Percentiles rank a stretch among this genome's conserved stretches.
These are phyloP conservation scores for Sugiyamaella floridensis DNA, from an alignment of 805 yeast species.

Conservation along the genomic window DNA sequence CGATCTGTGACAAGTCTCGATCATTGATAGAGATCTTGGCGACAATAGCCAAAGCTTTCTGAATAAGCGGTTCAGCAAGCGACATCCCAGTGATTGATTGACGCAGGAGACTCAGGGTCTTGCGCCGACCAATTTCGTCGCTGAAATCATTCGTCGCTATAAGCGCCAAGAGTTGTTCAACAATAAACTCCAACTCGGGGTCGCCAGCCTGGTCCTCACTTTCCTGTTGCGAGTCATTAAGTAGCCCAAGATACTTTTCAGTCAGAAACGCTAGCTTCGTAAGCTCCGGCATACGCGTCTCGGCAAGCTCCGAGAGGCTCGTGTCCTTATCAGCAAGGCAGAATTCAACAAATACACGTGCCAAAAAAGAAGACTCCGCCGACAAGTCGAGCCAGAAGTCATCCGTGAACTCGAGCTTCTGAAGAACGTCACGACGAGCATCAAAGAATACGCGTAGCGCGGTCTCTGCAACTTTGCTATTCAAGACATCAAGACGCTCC, in stretches of 20 bases:
- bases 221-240: neutral
- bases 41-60: conserved; percentile 56
- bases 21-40: conserved; percentile 68
- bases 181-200: conserved; percentile 61
- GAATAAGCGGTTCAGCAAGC: conserved; percentile 47
- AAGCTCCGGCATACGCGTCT: conserved; percentile 71
- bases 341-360: conserved; percentile 57
- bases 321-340: conserved; percentile 42
- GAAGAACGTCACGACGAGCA: conserved; percentile 54
- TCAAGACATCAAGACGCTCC: conserved; percentile 63
- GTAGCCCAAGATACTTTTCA: conserved; percentile 43
- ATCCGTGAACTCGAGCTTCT: conserved; percentile 53
- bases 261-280: conserved; percentile 58
- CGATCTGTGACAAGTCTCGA: conserved; percentile 75
- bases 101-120: conserved; percentile 54
- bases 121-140: conserved; percentile 85
- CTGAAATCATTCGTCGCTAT: conserved; percentile 73
- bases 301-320: conserved; percentile 48
- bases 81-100: conserved; percentile 42
- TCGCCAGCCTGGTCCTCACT: conserved; percentile 32
- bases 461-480: conserved; percentile 56
- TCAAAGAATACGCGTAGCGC: conserved; percentile 62
- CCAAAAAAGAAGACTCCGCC: conserved; percentile 66
- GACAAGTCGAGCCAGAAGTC: conserved; percentile 64
- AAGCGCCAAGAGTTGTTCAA: conserved; percentile 63